Conservation (phyloP, 2,329 filamentous ascomycete genomes). For the Biscogniauxia mediterranea region DNA sequence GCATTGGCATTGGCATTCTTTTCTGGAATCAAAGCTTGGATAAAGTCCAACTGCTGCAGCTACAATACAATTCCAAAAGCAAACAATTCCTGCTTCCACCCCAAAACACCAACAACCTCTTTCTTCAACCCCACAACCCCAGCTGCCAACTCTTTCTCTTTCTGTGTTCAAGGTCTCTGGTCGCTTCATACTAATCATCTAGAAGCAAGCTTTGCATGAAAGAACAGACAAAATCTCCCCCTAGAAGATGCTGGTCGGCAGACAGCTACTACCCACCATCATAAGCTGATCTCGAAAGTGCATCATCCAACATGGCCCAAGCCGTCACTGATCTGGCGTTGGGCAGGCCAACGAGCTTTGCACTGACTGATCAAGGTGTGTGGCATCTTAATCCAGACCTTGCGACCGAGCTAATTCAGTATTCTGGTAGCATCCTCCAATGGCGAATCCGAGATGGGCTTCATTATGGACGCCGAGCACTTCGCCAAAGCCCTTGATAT, state of each 20-base stretch:
- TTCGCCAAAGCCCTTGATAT: constrained; percentile 83
- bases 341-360: neutral
- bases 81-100: neutral
- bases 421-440: constrained; percentile 16
- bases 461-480: constrained; percentile 71
- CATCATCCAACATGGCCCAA: neutral
- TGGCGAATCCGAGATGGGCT: constrained; percentile 21
- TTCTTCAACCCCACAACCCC: no score
- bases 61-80: neutral
- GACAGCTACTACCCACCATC: neutral
- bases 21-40: neutral
- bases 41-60: neutral
- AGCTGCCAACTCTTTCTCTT: neutral
- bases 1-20: neutral
- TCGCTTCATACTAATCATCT: no score
- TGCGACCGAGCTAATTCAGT: no score
- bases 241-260: neutral
- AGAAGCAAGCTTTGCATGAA: neutral
- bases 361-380: neutral
- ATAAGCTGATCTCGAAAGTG: neutral
- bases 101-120: neutral
- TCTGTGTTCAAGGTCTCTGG: no score
- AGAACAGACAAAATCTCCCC: neutral
- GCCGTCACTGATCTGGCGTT: neutral
- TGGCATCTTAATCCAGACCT: constrained; percentile 22